phyloP scores from a whole-genome alignment of 176 grass and related monocot species.

The Oryza glaberrima region DNA sequence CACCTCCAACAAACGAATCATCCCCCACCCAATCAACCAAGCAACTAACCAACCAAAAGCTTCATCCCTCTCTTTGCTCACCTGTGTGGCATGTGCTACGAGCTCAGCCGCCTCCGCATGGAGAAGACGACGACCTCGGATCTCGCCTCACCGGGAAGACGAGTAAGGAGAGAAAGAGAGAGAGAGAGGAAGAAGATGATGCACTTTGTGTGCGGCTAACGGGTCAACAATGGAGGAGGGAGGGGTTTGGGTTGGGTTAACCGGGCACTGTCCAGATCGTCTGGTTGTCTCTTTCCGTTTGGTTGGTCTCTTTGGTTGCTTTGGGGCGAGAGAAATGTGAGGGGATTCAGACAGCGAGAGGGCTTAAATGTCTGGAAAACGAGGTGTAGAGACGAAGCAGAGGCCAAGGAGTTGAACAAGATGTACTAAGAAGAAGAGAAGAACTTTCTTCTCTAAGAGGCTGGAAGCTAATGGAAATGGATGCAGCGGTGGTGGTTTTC shows the following conservation, averaged over 20 bases:
- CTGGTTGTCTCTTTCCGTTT: slow-evolving; percentile 36
- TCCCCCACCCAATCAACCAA: slow-evolving; percentile 1
- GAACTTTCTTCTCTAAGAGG: background rate
- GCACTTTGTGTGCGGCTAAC: background rate
- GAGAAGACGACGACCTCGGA: slow-evolving; percentile 14
- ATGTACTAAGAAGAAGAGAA: background rate
- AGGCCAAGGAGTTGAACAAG: background rate
- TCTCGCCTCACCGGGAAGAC: background rate
- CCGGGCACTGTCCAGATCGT: background rate
- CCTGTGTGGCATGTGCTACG: slow-evolving; percentile 33
- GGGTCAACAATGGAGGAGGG: slow-evolving; percentile 19
- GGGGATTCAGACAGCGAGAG: slow-evolving; percentile 37
- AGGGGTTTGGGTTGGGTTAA: background rate
- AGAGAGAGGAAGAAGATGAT: background rate
- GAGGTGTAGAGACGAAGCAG: background rate
- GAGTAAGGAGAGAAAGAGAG: background rate
- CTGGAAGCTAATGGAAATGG: too few relatives aligned
- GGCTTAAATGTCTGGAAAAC: slow-evolving; percentile 24
- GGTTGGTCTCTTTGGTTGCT: slow-evolving; percentile 36
- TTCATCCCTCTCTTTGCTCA: slow-evolving; percentile 27
- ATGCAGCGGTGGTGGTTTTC: background rate
- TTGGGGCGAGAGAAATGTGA: slow-evolving; percentile 46
- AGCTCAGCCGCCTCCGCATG: slow-evolving; percentile 37
- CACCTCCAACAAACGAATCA: slow-evolving; percentile 35
- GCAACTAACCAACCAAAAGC: background rate